Base-by-base conservation (phyloP, 306 rosid genomes). In the Fragaria iinumae region DNA sequence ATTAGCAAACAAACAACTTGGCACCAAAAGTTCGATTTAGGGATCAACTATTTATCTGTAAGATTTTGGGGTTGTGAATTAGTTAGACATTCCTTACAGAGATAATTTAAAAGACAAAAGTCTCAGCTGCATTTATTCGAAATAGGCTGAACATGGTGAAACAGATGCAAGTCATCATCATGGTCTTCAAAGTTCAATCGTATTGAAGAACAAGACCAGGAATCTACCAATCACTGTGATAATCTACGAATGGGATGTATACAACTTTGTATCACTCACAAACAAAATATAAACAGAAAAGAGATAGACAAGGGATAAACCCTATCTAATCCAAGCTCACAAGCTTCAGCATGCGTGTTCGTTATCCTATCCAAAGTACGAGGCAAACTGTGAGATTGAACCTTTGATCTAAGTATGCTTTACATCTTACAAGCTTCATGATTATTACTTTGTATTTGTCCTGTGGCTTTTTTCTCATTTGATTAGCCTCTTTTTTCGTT, bases 1-100 rank as follows among this genome's bases (percentile, higher is more conserved):
- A 55, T n/a, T n/a, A 55, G 11, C 62, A 55, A 50, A 53, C 64
- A 57, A 57, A 57, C 64, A 57, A 55, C 62, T 55, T 55, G 27
- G 27, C 21, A 55, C 25, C 10, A 9, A 55, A 55, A 6, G 62
- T 55, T 55, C 27, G 18, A 53, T 21, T 18, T 53, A 7, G 25
- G 25, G 59, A 25, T 53, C 59, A 18, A 56, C 16, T 52, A n/a
- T n/a, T 21, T 21, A 21, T 56, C 32, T 9, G 62, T n/a, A 55
- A n/a, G 11, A 55, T n/a, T 55, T 18, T 18, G n/a, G 27, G 14
- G 63, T 25, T 25, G 25, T 25, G 73, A 44, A 2, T 3, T 18
- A 3, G 23, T 36, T 12, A 66, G 39, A 38, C 48, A 18, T 47
- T 34, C 14, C 7, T 21, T 44, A 44, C 6, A n/a, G 25, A 69